phyloP scores from a whole-genome alignment of 192 early-diverging fungal species.

The Chytriomyces confervae region DNA sequence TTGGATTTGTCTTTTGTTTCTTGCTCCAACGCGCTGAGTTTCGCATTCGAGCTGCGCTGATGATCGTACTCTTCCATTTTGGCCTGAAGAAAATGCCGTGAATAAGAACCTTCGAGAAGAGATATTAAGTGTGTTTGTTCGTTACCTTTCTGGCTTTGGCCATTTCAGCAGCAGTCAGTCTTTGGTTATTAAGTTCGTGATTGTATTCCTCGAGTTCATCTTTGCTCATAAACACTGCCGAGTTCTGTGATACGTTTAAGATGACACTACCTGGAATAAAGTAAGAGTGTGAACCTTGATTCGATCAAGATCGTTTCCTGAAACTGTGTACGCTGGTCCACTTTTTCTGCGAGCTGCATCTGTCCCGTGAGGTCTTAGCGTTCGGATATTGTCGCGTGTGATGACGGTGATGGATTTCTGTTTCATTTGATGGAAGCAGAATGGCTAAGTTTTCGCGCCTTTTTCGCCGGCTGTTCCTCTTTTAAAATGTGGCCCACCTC shows the following conservation, averaged over 20 bases:
- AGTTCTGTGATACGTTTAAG: slow-evolving; percentile 1
- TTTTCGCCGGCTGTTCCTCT: background rate
- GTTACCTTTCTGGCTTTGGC: slow-evolving; percentile 53
- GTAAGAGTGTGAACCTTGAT: slow-evolving; percentile 39
- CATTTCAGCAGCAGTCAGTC: slow-evolving; percentile 44
- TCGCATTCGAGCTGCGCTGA: slow-evolving; percentile 51
- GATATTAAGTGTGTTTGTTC: background rate
- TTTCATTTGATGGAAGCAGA: background rate
- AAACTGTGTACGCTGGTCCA: slow-evolving; percentile 23
- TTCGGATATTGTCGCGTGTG: slow-evolving; percentile 64
- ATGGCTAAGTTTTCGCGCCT: background rate
- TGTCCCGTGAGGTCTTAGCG: slow-evolving; percentile 52
- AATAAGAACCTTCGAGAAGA: slow-evolving; percentile 11
- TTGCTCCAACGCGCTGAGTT: slow-evolving; percentile 55
- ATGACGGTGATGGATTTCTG: slow-evolving; percentile 61
- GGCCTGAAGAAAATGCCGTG: slow-evolving; percentile 30
- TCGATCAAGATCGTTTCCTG: slow-evolving; percentile 39
- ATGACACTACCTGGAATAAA: background rate
- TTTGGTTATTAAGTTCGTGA: slow-evolving; percentile 39
- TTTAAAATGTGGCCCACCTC: background rate
- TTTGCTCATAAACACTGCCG: slow-evolving; percentile 42
- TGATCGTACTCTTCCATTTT: slow-evolving; percentile 62
- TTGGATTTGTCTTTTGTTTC: slow-evolving; percentile 63
- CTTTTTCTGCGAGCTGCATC: slow-evolving; percentile 35
- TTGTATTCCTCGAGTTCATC: slow-evolving; percentile 48